Conservation (phyloP, 805 yeast genomes). For the Cephaloascus fragrans region DNA sequence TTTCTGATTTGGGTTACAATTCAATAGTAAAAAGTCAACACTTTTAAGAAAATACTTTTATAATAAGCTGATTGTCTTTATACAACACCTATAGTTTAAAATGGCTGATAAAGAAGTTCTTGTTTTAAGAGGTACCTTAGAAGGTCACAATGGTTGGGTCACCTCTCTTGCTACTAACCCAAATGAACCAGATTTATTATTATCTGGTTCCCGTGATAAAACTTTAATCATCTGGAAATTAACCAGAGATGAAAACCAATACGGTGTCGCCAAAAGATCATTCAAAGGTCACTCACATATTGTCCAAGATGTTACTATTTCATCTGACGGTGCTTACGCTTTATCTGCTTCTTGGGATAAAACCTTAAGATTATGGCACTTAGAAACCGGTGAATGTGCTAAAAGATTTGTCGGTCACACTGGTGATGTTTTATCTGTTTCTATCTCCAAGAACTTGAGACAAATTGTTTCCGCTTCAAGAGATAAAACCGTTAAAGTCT, state of each 20-base stretch:
- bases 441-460: conserved; percentile 93
- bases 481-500: conserved; percentile 97
- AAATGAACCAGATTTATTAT: conserved; percentile 94
- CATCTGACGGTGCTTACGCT: conserved; percentile 97
- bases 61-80: no score
- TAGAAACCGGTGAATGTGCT: conserved; percentile 87
- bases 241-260: conserved; percentile 89
- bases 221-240: conserved; percentile 97
- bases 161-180: conserved; percentile 97
- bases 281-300: conserved; percentile 99
- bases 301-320: conserved; percentile 94
- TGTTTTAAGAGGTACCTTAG: conserved; percentile 99
- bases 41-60: no score
- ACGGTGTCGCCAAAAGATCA: conserved; percentile 97
- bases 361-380: conserved; percentile 98
- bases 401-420: conserved; percentile 97
- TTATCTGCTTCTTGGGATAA: conserved; percentile 99
- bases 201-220: conserved; percentile 99
- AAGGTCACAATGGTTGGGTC: conserved; percentile 95
- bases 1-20: no score
- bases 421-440: conserved; percentile 94
- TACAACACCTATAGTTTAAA: no score
- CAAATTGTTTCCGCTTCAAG: conserved; percentile 98
- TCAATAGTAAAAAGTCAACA: no score
- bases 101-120: conserved; percentile 92